These are phyloP conservation scores for Graphiopsis chlorocephala DNA, from an alignment of 2,329 filamentous ascomycete species.

Conservation along the genomic window DNA sequence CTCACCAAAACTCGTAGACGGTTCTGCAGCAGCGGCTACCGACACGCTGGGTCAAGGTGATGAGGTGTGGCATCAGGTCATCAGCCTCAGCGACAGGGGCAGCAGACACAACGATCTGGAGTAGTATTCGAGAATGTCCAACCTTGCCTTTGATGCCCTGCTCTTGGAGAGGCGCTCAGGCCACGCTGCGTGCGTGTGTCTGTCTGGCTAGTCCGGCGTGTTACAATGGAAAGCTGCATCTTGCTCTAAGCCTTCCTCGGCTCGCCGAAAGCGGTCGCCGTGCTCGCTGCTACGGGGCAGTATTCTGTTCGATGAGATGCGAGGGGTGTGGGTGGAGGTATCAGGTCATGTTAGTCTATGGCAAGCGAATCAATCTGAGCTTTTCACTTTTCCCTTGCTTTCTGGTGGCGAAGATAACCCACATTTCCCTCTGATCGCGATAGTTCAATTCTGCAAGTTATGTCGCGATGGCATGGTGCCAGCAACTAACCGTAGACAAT, in stretches of 20 bases:
- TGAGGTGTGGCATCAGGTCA: slow-evolving; percentile 13
- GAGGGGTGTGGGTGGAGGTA: slow-evolving; percentile 5
- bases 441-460: not conserved
- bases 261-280: slow-evolving; percentile 9
- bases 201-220: slow-evolving; percentile 10
- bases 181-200: slow-evolving; percentile 12
- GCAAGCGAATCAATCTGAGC: not conserved
- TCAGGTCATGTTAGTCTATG: slow-evolving; percentile 7
- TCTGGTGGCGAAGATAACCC: not conserved
- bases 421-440: not conserved
- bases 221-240: slow-evolving; percentile 18
- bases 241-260: slow-evolving; percentile 14
- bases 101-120: slow-evolving; percentile 9
- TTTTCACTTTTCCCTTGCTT: slow-evolving; percentile 5
- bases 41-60: slow-evolving; percentile 14
- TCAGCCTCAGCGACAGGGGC: slow-evolving; percentile 15
- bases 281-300: not conserved
- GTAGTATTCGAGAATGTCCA: slow-evolving; percentile 10
- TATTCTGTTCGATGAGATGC: slow-evolving; percentile 1
- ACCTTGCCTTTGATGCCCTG: slow-evolving; percentile 7
- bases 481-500: slow-evolving; percentile 15
- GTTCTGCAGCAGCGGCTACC: slow-evolving; percentile 13
- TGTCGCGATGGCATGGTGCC: not conserved
- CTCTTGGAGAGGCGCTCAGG: slow-evolving; percentile 14
- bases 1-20: slow-evolving; percentile 1